These are phyloP conservation scores for Stenocarpella maydis DNA, from an alignment of 2,329 filamentous ascomycete species.

Conservation along the genomic window DNA sequence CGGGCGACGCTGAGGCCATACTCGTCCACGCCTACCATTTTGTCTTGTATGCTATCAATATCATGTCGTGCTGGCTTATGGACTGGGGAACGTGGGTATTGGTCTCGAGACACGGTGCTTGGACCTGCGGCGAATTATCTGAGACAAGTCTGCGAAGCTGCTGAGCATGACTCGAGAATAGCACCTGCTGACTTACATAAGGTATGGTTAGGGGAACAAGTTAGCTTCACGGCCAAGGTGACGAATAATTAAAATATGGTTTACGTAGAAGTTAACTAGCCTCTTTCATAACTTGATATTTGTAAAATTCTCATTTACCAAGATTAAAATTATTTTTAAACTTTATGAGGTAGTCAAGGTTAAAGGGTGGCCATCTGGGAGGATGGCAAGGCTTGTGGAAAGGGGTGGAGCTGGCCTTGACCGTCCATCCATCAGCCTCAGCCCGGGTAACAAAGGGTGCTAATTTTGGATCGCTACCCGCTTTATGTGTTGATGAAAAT, in stretches of 20 bases:
- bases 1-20: conserved; percentile 27
- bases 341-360: too few relatives aligned
- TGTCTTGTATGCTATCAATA: conserved; percentile 11
- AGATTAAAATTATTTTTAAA: too few relatives aligned
- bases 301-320: too few relatives aligned
- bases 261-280: too few relatives aligned
- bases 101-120: conserved; percentile 8
- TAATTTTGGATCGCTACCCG: background rate
- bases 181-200: too few relatives aligned
- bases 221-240: too few relatives aligned
- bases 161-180: too few relatives aligned
- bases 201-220: too few relatives aligned
- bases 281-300: too few relatives aligned
- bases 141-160: too few relatives aligned
- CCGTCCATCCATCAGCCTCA: background rate
- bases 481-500: background rate
- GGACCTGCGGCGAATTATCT: background rate
- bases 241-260: too few relatives aligned
- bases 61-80: background rate
- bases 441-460: conserved; percentile 14
- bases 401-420: background rate
- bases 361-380: background rate
- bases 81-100: background rate
- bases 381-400: conserved; percentile 11
- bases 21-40: conserved; percentile 29